Percentiles rank a stretch among this genome's conserved stretches.
Evolutionary conservation across 345 rosid genomes (phyloP).

Genomic region (Salix viminalis): DNA sequence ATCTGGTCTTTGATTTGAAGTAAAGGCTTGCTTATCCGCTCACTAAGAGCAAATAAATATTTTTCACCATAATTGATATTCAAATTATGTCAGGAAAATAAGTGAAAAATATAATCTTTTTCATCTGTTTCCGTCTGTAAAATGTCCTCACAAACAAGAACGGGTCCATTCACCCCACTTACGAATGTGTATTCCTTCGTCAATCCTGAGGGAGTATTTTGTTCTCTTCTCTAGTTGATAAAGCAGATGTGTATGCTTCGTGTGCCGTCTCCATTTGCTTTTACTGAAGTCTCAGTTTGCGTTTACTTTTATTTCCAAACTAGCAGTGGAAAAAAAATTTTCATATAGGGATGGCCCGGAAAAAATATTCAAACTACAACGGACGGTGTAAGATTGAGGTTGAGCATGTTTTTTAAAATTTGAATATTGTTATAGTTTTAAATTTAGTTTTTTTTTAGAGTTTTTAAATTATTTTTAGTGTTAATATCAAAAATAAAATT

Average conservation of each 20-base stretch:
- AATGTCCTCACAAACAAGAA: not conserved
- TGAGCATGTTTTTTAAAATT: no score
- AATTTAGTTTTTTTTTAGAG: no score
- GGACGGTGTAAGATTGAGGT: no score
- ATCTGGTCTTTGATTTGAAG: slow-evolving; percentile 18
- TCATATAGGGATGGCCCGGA: no score
- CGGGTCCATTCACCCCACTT: not conserved
- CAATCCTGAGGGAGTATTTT: not conserved
- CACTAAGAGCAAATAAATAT: not conserved
- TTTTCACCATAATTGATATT: not conserved
- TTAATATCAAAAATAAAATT: no score
- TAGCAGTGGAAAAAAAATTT: no score
- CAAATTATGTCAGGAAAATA: not conserved
- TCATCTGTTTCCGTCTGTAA: not conserved
- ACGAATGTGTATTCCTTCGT: not conserved
- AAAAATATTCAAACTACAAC: no score
- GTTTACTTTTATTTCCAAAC: no score
- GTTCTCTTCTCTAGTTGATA: not conserved
- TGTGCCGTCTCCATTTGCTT: not conserved
- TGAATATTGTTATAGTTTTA: no score
- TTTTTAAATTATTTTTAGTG: no score
- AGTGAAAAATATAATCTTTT: not conserved
- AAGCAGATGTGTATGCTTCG: not conserved
- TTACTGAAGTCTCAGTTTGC: not conserved
- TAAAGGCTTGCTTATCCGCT: not conserved